Base-by-base conservation (phyloP, 2,329 filamentous ascomycete genomes). In the Colletotrichum destructivum region DNA sequence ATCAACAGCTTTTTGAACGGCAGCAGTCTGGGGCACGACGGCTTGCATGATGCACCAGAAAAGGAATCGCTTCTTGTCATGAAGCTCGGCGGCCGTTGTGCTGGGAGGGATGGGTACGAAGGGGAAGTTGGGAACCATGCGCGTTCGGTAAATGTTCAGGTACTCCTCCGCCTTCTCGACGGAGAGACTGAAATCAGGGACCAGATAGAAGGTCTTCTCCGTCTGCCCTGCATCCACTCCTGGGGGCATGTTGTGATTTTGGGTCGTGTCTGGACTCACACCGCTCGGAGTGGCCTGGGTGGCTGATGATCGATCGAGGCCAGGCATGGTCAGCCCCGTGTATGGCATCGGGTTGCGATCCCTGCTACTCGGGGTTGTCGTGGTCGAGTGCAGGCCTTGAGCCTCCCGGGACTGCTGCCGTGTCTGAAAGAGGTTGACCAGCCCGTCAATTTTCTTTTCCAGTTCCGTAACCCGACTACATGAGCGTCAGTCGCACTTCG, bases 381-480 rank as follows among this genome's bases (percentile, higher is more conserved):
- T 35, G 2, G 51, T 35, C 21, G 66, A 21, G 9, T 52, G 26
- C 18, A n/a, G 18, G 18, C 12, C 46, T 51, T 62, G 52, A 12
- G 12, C 8, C 12, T 54, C 44, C 4, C 8, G 51, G 9, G 42
- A 23, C 44, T 62, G 47, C 23, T 79, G 78, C 57, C 75, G 79
- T 16, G 78, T 77, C 6, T 80, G 78, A 11, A 83, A 77, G 6
- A 83, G 77, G 4, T 79, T 81, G 60, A 83, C 79, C 26, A 84
- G 79, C 49, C 80, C 80, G n/a, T 84, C 81, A 40, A 84, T 81
- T 71, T 82, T 83, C 62, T 81, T 78, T 64, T 84, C 82, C 2
- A 83, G 56, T 49, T 82, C 80, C 7, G 79, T 81, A 2, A 83
- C 81, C 13, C 81, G 78, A 8, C 81, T 83, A 9, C 35, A 12